Conservation (phyloP, 2,329 filamentous ascomycete species). For the Botrytis deweyae region DNA sequence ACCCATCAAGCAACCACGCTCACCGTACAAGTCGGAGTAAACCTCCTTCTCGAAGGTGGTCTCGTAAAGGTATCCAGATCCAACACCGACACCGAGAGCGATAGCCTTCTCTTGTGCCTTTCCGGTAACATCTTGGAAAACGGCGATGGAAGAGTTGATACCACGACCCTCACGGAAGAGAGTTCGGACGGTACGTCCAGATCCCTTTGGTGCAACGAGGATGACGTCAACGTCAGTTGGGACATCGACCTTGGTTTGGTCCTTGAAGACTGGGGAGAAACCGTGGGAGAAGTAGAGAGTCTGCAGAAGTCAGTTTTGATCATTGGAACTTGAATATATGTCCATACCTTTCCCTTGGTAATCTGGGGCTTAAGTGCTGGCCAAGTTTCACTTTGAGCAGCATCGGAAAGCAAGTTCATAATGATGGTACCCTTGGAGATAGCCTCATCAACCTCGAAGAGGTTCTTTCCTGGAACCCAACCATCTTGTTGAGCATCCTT, state of each 20-base stretch:
- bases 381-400: slow-evolving; percentile 98
- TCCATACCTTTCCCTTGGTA: slow-evolving; percentile 90
- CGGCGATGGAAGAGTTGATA: slow-evolving; percentile 98
- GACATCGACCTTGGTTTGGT: slow-evolving; percentile 97
- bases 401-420: slow-evolving; percentile 99
- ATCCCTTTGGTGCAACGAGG: slow-evolving; percentile 98
- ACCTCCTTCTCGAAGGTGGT: slow-evolving; percentile 99
- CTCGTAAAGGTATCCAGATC: slow-evolving; percentile 98
- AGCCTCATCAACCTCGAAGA: slow-evolving; percentile 97
- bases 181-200: slow-evolving; percentile 95
- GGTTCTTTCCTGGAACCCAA: slow-evolving; percentile 97
- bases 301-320: slow-evolving; percentile 47
- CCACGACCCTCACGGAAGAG: slow-evolving; percentile 99
- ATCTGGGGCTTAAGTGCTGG: slow-evolving; percentile 96
- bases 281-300: slow-evolving; percentile 99
- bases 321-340: background rate
- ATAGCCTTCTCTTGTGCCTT: slow-evolving; percentile 98
- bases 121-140: slow-evolving; percentile 97
- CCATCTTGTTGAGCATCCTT: slow-evolving; percentile 96
- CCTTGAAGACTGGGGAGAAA: slow-evolving; percentile 99
- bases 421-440: slow-evolving; percentile 90
- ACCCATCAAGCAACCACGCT: slow-evolving; percentile 99
- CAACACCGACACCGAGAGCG: slow-evolving; percentile 94
- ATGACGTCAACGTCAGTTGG: slow-evolving; percentile 97
- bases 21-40: slow-evolving; percentile 98